Evolutionary conservation across 2,329 filamentous ascomycete species (phyloP).

Genomic region (Fusarium buxicola): DNA sequence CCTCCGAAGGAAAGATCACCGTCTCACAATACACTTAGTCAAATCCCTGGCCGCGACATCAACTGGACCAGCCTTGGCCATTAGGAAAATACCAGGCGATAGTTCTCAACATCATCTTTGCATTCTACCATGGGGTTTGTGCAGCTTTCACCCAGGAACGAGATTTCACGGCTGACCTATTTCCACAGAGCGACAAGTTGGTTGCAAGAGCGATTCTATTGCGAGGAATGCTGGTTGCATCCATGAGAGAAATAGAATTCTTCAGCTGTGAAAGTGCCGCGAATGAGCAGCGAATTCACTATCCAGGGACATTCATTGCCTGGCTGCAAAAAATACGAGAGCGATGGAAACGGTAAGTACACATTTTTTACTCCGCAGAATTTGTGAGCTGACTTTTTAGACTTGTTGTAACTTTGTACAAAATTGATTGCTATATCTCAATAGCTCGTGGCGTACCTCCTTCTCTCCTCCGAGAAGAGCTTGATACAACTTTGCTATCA

Average conservation of each 20-base stretch:
- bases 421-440: conserved; percentile 55
- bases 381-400: conserved; percentile 37
- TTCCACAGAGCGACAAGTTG: conserved; percentile 46
- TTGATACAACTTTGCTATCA: conserved; percentile 50
- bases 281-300: conserved; percentile 50
- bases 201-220: conserved; percentile 50
- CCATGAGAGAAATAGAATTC: conserved; percentile 52
- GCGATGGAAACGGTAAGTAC: conserved; percentile 51
- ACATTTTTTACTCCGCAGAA: neutral
- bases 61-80: conserved; percentile 44
- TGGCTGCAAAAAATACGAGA: conserved; percentile 49
- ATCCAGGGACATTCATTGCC: conserved; percentile 54
- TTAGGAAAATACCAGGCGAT: conserved; percentile 50
- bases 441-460: conserved; percentile 48
- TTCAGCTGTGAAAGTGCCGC: conserved; percentile 51
- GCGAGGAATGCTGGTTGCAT: conserved; percentile 50
- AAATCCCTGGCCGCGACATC: conserved; percentile 24
- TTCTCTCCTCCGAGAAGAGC: conserved; percentile 51
- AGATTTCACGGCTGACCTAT: neutral
- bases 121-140: conserved; percentile 51
- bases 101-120: conserved; percentile 55
- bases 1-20: neutral
- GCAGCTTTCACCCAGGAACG: neutral
- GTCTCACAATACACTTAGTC: conserved; percentile 20
- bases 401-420: conserved; percentile 50